phyloP scores from a whole-genome alignment of 495 filamentous ascomycete species.

The Aspergillus conjunctus region DNA sequence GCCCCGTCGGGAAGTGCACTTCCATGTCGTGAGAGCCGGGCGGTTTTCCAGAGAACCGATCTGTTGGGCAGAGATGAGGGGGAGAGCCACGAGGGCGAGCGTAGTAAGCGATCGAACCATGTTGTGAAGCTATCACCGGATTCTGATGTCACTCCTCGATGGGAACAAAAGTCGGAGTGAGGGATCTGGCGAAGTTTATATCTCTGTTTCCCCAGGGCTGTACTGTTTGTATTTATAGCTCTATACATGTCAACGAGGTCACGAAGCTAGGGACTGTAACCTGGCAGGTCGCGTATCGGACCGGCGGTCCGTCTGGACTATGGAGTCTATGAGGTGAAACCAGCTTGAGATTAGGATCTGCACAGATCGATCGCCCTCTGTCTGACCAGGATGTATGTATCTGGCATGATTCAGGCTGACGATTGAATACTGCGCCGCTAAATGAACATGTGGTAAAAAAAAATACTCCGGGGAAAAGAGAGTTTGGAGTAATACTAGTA shows the following conservation, averaged over 20 bases:
- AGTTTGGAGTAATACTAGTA: not conserved
- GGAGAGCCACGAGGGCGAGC: slow-evolving; percentile 20
- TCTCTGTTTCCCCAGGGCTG: not conserved
- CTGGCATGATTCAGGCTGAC: no score
- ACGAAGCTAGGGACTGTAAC: not conserved
- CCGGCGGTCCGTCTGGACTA: not conserved
- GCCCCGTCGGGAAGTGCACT: slow-evolving; percentile 40
- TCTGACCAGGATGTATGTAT: no score
- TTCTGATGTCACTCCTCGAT: not conserved
- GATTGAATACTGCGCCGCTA: no score
- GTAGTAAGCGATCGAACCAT: slow-evolving; percentile 6
- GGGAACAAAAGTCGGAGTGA: not conserved
- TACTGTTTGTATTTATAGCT: not conserved
- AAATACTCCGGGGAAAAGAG: not conserved
- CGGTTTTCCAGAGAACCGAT: slow-evolving; percentile 37
- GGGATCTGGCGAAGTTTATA: not conserved
- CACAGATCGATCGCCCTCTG: not conserved
- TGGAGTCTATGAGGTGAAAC: not conserved
- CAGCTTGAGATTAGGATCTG: not conserved
- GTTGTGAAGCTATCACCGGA: not conserved
- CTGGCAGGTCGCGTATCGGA: not conserved
- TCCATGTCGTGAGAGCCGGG: slow-evolving; percentile 41
- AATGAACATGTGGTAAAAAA: no score
- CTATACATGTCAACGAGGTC: not conserved
- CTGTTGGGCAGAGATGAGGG: slow-evolving; percentile 27